Conservation (phyloP, 495 filamentous ascomycete species). For the Podospora conica region DNA sequence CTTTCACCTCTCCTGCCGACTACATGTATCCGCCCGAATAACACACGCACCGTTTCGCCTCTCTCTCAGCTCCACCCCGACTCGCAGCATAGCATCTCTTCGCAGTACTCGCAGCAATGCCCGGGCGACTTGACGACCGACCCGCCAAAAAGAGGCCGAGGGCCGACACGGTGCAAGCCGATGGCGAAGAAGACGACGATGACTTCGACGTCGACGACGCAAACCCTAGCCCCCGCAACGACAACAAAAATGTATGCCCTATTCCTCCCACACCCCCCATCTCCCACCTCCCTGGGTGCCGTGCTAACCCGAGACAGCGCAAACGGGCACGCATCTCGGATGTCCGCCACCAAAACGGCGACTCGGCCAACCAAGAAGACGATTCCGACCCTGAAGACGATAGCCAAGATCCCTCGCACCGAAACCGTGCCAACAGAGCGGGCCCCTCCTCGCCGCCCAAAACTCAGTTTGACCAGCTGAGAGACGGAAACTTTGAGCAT, state of each 20-base stretch:
- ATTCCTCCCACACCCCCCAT: slow-evolving; percentile 14
- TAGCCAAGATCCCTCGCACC: background rate
- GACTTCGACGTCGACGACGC: background rate
- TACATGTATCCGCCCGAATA: background rate
- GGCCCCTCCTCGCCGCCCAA: slow-evolving; percentile 32
- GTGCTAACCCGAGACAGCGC: slow-evolving; percentile 20
- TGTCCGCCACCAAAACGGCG: slow-evolving; percentile 18
- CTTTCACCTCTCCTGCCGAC: too few species aligned
- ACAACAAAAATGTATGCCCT: background rate
- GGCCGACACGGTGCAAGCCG: background rate
- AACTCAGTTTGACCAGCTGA: slow-evolving; percentile 46
- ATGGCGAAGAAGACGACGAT: background rate
- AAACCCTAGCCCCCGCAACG: background rate
- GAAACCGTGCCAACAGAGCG: slow-evolving; percentile 21
- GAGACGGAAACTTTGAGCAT: slow-evolving; percentile 49
- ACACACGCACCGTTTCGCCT: background rate
- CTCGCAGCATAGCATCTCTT: background rate
- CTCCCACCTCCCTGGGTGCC: background rate
- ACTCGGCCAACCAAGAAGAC: slow-evolving; percentile 7
- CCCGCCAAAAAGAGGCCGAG: background rate
- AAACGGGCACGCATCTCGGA: slow-evolving; percentile 44
- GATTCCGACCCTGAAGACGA: slow-evolving; percentile 28
- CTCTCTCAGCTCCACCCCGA: background rate
- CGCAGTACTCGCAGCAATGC: background rate
- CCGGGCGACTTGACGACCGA: background rate